Evolutionary conservation across 305 asterid genomes (phyloP).

Genomic region (Fraxinus velutina): DNA sequence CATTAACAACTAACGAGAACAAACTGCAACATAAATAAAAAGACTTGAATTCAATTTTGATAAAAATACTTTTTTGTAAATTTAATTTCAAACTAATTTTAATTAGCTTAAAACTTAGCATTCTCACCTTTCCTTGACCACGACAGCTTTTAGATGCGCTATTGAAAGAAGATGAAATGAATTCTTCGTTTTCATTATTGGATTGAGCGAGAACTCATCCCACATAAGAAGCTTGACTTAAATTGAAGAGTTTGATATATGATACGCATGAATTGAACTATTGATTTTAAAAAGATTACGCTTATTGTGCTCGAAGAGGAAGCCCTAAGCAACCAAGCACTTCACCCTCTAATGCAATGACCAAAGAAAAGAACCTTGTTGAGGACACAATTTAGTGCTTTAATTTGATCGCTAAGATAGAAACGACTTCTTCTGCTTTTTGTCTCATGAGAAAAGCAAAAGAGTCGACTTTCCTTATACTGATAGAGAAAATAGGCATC

Average conservation of each 20-base stretch:
- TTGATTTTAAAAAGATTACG: background rate
- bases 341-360: background rate
- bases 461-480: background rate
- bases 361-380: background rate
- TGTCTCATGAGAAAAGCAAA: background rate
- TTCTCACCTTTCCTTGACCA: background rate
- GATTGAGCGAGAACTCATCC: background rate
- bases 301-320: background rate
- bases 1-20: background rate
- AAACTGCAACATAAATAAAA: background rate
- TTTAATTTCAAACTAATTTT: too few species aligned
- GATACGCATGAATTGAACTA: background rate
- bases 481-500: background rate
- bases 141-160: background rate
- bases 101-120: background rate
- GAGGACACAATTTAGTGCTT: background rate
- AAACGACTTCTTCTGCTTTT: background rate
- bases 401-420: background rate
- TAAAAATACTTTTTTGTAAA: background rate
- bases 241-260: background rate
- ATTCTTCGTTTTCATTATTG: background rate
- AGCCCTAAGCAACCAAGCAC: background rate
- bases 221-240: background rate
- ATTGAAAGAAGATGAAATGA: background rate
- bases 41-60: too few species aligned